Percentiles rank a stretch among this genome's conserved stretches.
Conservation (phyloP, 148 eudicot species). For the Camellia japonica region DNA sequence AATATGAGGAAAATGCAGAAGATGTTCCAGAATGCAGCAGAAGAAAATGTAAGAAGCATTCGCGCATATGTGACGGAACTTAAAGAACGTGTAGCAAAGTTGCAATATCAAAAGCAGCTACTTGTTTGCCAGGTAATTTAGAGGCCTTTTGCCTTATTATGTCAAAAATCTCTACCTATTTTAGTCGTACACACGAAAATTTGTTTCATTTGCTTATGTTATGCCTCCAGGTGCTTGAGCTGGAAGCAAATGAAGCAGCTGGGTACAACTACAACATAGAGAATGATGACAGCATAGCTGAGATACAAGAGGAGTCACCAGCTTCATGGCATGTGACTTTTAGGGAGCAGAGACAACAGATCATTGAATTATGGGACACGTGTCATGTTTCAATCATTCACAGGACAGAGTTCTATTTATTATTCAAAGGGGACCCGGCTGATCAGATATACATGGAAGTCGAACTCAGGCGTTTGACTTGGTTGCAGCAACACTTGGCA, state of each 20-base stretch:
- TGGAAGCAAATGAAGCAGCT: slow-evolving; percentile 71
- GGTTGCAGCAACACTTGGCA: slow-evolving; percentile 76
- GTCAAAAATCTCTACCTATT: no score
- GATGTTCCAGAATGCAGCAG: slow-evolving; percentile 94
- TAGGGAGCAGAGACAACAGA: slow-evolving; percentile 80
- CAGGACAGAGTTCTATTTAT: slow-evolving; percentile 78
- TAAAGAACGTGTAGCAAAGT: slow-evolving; percentile 86
- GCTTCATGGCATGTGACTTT: slow-evolving; percentile 60
- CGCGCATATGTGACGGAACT: slow-evolving; percentile 84
- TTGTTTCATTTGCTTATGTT: background rate
- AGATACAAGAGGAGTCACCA: slow-evolving; percentile 44
- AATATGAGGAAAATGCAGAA: slow-evolving; percentile 95
- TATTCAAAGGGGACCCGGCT: slow-evolving; percentile 79
- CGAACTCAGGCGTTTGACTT: slow-evolving; percentile 78
- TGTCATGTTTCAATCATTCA: slow-evolving; percentile 86
- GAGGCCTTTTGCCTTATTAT: background rate
- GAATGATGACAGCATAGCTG: slow-evolving; percentile 38
- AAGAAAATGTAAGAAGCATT: slow-evolving; percentile 85
- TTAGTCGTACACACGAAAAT: no score
- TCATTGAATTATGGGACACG: slow-evolving; percentile 79
- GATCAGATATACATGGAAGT: slow-evolving; percentile 92
- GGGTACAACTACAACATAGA: slow-evolving; percentile 52
- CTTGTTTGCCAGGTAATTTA: slow-evolving; percentile 85
- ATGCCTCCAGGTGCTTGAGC: slow-evolving; percentile 52
- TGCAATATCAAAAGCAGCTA: slow-evolving; percentile 87